Conservation (phyloP, 345 rosid species). For the Moringa oleifera region DNA sequence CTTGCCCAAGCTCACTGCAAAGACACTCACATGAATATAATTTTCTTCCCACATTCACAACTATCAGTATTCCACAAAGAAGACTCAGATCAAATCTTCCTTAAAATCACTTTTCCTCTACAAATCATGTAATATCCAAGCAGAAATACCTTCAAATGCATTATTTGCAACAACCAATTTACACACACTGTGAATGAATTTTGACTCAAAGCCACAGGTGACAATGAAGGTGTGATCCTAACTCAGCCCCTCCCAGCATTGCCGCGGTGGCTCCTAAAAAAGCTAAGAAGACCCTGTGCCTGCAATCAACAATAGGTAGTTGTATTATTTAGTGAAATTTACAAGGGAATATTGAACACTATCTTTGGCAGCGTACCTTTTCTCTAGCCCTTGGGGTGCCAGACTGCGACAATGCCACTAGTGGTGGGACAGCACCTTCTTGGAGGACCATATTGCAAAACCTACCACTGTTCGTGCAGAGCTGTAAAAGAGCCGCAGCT, state of each 20-base stretch:
- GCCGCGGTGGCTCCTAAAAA: conserved; percentile 75
- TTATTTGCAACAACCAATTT: conserved; percentile 40
- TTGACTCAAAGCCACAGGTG: conserved; percentile 21
- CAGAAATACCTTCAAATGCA: conserved; percentile 27
- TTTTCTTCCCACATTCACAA: conserved; percentile 21
- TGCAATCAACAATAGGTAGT: conserved; percentile 25
- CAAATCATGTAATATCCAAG: conserved; percentile 25
- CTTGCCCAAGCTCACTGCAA: conserved; percentile 9
- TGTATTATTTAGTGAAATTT: background rate
- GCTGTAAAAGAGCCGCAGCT: conserved; percentile 84
- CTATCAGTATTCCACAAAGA: conserved; percentile 12
- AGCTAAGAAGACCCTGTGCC: conserved; percentile 83
- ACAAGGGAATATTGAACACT: background rate
- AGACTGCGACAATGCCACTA: conserved; percentile 76
- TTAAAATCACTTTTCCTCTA: conserved; percentile 21
- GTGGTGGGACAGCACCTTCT: conserved; percentile 94
- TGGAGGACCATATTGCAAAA: conserved; percentile 67
- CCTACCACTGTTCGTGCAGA: conserved; percentile 53
- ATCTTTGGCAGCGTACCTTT: conserved; percentile 43
- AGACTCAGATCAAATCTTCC: conserved; percentile 22
- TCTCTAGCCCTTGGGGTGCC: conserved; percentile 93
- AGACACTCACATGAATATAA: conserved; percentile 6
- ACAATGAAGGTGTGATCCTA: conserved; percentile 5
- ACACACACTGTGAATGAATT: conserved; percentile 29
- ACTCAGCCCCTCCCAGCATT: conserved; percentile 59